Conservation (phyloP, 352 stramenopile species). For the Pythium pyrilobum region DNA sequence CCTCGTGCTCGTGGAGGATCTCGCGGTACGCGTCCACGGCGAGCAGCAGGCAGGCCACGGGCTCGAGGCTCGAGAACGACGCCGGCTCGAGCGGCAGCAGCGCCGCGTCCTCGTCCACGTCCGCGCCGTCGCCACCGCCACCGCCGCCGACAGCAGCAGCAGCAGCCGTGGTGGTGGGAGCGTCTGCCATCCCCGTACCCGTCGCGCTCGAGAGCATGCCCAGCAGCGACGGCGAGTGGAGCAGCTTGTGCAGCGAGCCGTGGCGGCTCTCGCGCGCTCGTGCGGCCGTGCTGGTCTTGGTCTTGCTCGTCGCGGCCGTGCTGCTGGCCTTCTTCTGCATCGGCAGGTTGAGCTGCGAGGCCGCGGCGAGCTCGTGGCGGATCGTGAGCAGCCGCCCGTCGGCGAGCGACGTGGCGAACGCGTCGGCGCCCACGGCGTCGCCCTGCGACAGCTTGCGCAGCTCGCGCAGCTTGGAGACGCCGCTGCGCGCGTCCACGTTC, state of each 20-base stretch:
- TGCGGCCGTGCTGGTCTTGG: too few relatives aligned
- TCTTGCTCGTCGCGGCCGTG: not conserved
- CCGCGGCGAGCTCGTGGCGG: slow-evolving; percentile 3
- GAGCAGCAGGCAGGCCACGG: slow-evolving; percentile 50
- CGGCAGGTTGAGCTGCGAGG: too few relatives aligned
- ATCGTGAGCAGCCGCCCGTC: slow-evolving; percentile 30
- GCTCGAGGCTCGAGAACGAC: slow-evolving; percentile 47
- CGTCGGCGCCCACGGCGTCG: slow-evolving; percentile 48
- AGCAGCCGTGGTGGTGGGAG: too few relatives aligned
- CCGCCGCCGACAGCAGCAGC: too few relatives aligned
- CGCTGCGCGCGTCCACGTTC: slow-evolving; percentile 29
- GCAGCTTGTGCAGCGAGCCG: slow-evolving; percentile 8
- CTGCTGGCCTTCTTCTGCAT: too few relatives aligned
- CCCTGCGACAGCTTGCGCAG: slow-evolving; percentile 52
- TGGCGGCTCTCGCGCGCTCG: not conserved
- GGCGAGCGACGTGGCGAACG: slow-evolving; percentile 27
- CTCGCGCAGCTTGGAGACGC: slow-evolving; percentile 43
- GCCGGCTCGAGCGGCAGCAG: slow-evolving; percentile 28
- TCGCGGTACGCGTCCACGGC: slow-evolving; percentile 38
- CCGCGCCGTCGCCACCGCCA: not conserved
- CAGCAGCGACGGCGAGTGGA: slow-evolving; percentile 6
- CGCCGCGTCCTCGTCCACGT: not conserved
- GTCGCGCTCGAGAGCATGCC: slow-evolving; percentile 2
- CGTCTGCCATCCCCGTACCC: not conserved
- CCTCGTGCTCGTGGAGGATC: slow-evolving; percentile 45